These are phyloP conservation scores for Thymus mandschuricus DNA, from an alignment of 257 asterid species.

Conservation along the genomic window DNA sequence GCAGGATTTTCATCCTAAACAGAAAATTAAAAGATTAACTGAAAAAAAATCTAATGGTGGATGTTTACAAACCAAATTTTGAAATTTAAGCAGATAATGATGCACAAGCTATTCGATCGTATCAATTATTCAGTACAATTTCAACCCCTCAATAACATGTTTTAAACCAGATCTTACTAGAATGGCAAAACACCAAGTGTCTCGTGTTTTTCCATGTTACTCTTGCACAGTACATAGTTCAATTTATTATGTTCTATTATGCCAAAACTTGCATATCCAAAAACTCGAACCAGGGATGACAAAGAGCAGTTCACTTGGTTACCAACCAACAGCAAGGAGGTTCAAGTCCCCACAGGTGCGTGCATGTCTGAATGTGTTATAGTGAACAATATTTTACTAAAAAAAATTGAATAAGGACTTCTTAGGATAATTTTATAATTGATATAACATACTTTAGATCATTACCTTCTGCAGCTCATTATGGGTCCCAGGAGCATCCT, in stretches of 20 bases:
- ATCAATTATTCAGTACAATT: conserved; percentile 7
- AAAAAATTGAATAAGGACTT: conserved; percentile 23
- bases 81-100: conserved; percentile 17
- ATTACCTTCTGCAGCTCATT: conserved; percentile 60
- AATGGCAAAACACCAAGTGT: neutral
- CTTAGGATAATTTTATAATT: conserved; percentile 14
- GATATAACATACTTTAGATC: conserved; percentile 13
- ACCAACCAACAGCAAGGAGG: too few relatives aligned
- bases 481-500: conserved; percentile 56
- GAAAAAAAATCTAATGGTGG: conserved; percentile 19
- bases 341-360: too few relatives aligned
- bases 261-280: conserved; percentile 20
- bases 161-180: conserved; percentile 1
- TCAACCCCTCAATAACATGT: neutral
- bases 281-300: neutral
- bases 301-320: too few relatives aligned
- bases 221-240: conserved; percentile 7
- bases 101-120: conserved; percentile 1
- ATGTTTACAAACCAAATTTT: conserved; percentile 24
- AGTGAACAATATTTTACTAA: too few relatives aligned
- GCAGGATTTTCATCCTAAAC: conserved; percentile 61
- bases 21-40: neutral
- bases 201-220: neutral
- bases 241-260: neutral
- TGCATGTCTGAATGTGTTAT: too few relatives aligned